Evolutionary conservation across 768 basidiomycete species (phyloP), one percentile per base, ranked within the genome.

Genomic region (Pholiota conissans): DNA sequence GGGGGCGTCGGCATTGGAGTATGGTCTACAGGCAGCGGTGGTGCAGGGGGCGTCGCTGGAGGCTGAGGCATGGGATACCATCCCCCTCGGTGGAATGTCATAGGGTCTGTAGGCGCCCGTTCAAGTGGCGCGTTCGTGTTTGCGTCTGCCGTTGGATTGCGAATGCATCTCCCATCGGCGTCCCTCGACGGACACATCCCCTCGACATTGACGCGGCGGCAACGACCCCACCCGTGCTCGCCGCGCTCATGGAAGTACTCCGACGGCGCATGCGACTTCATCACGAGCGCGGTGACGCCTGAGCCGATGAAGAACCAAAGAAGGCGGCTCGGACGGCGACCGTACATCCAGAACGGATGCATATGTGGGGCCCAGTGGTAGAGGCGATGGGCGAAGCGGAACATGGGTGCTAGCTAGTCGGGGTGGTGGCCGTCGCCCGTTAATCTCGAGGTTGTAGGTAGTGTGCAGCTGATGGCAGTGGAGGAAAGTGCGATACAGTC

Each of bases 241-340:
- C 42, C 42, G 22, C 20, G 18, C 42, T 8, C 22, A 58, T 55
- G 47, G 48, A 65, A 51, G 57, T 57, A 62, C 59, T 74, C 73
- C 14, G 66, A 70, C 40, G 1, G 18, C 35, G 78, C 75, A 35
- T 78, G 77, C 61, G 75, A 76, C 67, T 76, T 77, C 11, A 74
- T 69, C 73, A 69, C 76, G 42, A 69, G 68, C n/a, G 71, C 72
- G 37, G 76, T 77, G 50, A 71, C 63, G 2, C 71, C 73, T 5
- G 83, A 86, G 58, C 89, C 89, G 61, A 89, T 18, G 63, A 79
- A 8, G 76, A 90, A 88, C 89, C 89, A 90, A 67, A 90, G 28
- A 53, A 88, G 39, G 60, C 89, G 85, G 42, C 82, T 82, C n/a
- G 83, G 81, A 5, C 79, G 68, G 30, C 69, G 65, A 29, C 50